Conservation (phyloP, 106 monocot species). For the Hemerocallis citrina region DNA sequence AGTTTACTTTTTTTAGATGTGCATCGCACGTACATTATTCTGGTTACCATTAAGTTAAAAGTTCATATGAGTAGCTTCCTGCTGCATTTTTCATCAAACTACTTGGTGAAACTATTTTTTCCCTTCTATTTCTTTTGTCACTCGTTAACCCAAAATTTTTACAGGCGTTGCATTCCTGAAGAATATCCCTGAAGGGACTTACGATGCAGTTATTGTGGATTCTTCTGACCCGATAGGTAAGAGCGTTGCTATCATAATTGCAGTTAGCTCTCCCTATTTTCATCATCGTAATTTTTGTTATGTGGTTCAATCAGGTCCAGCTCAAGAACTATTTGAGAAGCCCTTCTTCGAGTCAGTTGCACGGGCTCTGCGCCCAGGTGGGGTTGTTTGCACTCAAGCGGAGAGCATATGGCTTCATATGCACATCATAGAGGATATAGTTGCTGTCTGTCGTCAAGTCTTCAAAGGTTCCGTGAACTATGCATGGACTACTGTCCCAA, state of each 20-base stretch:
- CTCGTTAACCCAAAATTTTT: not conserved
- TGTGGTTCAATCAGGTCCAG: constrained; percentile 47
- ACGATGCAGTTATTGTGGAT: constrained; percentile 77
- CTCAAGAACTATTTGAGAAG: constrained; percentile 91
- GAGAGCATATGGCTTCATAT: constrained; percentile 99
- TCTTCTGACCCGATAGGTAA: constrained; percentile 73
- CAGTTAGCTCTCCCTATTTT: not conserved
- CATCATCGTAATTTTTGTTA: not conserved
- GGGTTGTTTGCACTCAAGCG: constrained; percentile 89
- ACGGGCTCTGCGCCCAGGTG: constrained; percentile 74
- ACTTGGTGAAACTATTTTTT: not conserved
- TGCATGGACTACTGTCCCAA: constrained; percentile 97
- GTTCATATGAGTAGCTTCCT: not conserved
- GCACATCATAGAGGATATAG: constrained; percentile 89
- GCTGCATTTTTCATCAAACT: not conserved
- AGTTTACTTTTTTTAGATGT: too few relatives aligned
- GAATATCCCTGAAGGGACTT: constrained; percentile 33
- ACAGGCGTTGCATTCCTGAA: constrained; percentile 55
- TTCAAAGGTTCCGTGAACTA: constrained; percentile 94
- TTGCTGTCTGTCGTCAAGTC: constrained; percentile 60
- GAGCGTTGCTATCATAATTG: not conserved
- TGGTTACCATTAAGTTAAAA: too few relatives aligned
- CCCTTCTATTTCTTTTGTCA: not conserved
- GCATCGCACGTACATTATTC: too few relatives aligned
- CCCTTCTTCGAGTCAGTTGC: constrained; percentile 88